phyloP scores from a whole-genome alignment of 306 rosid species.

The Cucumis sativus region DNA sequence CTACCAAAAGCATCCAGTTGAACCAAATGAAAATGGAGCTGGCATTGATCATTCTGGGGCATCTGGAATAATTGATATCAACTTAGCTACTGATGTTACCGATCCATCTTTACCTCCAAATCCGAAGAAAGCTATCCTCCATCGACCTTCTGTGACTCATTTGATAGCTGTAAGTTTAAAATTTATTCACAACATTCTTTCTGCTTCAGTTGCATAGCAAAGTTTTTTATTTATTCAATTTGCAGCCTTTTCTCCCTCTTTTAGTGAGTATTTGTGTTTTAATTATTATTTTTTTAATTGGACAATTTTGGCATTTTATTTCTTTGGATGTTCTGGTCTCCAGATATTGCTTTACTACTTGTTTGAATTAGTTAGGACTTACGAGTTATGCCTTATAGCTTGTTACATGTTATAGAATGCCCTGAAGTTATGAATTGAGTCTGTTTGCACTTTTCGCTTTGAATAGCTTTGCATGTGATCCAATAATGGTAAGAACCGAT shows the following conservation, averaged over 20 bases:
- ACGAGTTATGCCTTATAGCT: background rate
- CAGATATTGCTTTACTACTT: background rate
- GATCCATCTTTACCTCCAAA: constrained; percentile 81
- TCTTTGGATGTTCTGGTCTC: background rate
- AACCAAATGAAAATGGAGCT: constrained; percentile 52
- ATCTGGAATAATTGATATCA: constrained; percentile 77
- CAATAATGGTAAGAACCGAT: background rate
- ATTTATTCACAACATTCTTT: background rate
- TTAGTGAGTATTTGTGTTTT: background rate
- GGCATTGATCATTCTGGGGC: constrained; percentile 70
- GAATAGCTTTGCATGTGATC: background rate
- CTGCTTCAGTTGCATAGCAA: background rate
- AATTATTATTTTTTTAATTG: too few relatives aligned
- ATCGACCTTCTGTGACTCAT: constrained; percentile 87
- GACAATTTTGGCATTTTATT: background rate
- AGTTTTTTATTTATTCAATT: background rate
- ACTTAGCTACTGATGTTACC: constrained; percentile 70
- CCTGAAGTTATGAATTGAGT: background rate
- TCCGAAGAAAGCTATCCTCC: constrained; percentile 82
- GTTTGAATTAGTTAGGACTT: background rate
- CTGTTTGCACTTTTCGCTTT: background rate
- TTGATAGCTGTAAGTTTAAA: constrained; percentile 76
- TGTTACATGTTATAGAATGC: background rate
- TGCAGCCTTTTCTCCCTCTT: background rate
- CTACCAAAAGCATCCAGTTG: constrained; percentile 50